These are phyloP conservation scores for Penstemon newberryi DNA, from an alignment of 257 asterid genomes.

Conservation along the genomic window DNA sequence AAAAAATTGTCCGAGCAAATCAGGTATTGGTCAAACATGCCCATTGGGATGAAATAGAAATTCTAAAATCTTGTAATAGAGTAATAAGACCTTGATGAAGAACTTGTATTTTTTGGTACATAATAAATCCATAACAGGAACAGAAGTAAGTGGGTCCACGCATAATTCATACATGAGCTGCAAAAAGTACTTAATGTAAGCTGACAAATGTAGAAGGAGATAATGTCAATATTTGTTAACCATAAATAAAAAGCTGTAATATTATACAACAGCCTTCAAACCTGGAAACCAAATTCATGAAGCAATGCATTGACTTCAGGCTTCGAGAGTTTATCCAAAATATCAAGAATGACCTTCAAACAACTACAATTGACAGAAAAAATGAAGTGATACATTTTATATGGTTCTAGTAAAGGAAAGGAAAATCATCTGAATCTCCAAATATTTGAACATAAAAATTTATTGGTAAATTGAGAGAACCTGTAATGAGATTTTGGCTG, in stretches of 20 bases:
- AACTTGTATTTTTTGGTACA: slow-evolving; percentile 75
- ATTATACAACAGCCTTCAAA: slow-evolving; percentile 27
- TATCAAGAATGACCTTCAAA: slow-evolving; percentile 90
- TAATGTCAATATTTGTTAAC: slow-evolving; percentile 16
- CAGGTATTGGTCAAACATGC: slow-evolving; percentile 22
- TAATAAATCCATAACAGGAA: slow-evolving; percentile 80
- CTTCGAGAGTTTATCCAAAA: slow-evolving; percentile 73
- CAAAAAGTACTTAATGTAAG: slow-evolving; percentile 35
- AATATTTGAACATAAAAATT: slow-evolving; percentile 12
- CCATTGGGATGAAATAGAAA: neutral
- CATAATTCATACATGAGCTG: slow-evolving; percentile 91
- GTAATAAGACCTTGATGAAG: slow-evolving; percentile 67
- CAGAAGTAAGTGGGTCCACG: slow-evolving; percentile 78
- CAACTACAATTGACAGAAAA: slow-evolving; percentile 56
- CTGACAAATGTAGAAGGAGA: slow-evolving; percentile 27
- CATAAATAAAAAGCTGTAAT: slow-evolving; percentile 22
- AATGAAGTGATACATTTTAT: neutral
- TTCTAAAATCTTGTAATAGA: slow-evolving; percentile 7
- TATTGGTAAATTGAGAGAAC: slow-evolving; percentile 33
- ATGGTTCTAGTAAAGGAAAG: slow-evolving; percentile 17
- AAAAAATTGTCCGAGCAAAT: slow-evolving; percentile 21
- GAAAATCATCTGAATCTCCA: slow-evolving; percentile 26
- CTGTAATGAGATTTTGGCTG: slow-evolving; percentile 95
- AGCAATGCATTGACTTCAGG: slow-evolving; percentile 85
- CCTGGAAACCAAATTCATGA: slow-evolving; percentile 97